Base-by-base conservation (phyloP, 75 land plant genomes). In the Sequoia sempervirens region DNA sequence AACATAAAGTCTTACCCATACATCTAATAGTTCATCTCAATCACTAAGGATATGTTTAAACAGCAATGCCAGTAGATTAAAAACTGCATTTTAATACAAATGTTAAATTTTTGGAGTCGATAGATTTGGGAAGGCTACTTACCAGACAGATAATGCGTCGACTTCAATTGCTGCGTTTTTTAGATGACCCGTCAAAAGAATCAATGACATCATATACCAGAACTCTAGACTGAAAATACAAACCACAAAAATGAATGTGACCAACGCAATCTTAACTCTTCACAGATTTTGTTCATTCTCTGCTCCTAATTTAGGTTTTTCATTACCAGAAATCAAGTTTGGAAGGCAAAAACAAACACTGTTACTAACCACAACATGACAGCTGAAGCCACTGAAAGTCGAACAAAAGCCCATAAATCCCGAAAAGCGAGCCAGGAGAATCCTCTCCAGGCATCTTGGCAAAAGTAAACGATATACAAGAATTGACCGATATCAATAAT, bases 401-500 rank as follows among this genome's bases (percentile, higher is more conserved):
- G n/a, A 7, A 23, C 0, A 76, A 76, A 76, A 40, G 10, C 46
- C 79, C 45, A 38, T 10, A 76, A 20, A 20, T 76, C 46, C 0
- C 18, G 3, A 26, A 41, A 76, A 76, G 79, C 28, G 23, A 76
- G 45, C 23, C 40, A 38, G 23, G 79, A 75, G 20, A 75, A 20
- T 37, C 79, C 79, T 17, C 10, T 75, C 79, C 79, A 75, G 5
- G 79, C 23, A 75, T 17, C 46, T 18, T 37, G 41, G 43, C 46
- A 75, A 5, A 8, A 18, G 38, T 40, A 20, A 37, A 75, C 45
- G 1, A 40, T 40, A 75, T 75, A 75, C 20, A 75, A 37, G 10
- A 75, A 20, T 41, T 40, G 79, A 80, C 89, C 84, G 0, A 90
- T 2, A 13, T 91, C 87, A 17, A 90, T 84, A 0, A 83, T 66